Base-by-base conservation (phyloP, 441 rosid genomes). In the Syzygium syzygioides region DNA sequence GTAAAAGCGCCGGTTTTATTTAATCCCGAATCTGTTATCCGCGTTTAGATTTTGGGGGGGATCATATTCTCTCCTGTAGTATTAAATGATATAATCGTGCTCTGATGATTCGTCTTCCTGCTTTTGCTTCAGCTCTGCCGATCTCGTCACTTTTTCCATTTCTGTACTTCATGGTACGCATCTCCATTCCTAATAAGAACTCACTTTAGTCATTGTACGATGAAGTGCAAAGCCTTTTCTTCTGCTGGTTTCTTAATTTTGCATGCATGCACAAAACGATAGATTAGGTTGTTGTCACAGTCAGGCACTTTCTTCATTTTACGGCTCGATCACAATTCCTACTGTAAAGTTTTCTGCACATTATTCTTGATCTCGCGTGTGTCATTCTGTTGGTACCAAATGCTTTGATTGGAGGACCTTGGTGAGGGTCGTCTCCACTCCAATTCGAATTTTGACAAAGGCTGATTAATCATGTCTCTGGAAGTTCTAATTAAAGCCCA, bases 161-260 rank as follows among this genome's bases (percentile, higher is more conserved):
- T 55, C 14, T 90, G 53, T 90, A 87, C 79, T 90, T 87, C 87
- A 90, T 90, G 91, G 91, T 88, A 86, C 13, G 87, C 45, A n/a
- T 55, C 79, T 34, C 34, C 57, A 1, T 86, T 37, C 19, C n/a
- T 55, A 76, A 23, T 41, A 76, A 76, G 83, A 41, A 41, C 52
- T 41, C n/a, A 12, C 41, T 55, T 18, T 45, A 53, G 32, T 41
- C 37, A 28, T 62, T 62, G 59, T 17, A 19, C 3, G 41, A 53
- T 53, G 41, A 28, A 59, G 53, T 83, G 23, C 9, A 25, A 30
- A 19, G 26, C 80, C 32, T 59, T 41, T 50, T 17, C 28, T 76
- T 32, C 25, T 26, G 60, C 50, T 41, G 64, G 52, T 55, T 86
- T 34, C 34, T 34, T 68, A 7, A 64, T 60, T 57, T 41, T 20